Evolutionary conservation across 2,329 filamentous ascomycete genomes (phyloP), one percentile per base, ranked within the genome.

Genomic region (Lachnellula hyalina): DNA sequence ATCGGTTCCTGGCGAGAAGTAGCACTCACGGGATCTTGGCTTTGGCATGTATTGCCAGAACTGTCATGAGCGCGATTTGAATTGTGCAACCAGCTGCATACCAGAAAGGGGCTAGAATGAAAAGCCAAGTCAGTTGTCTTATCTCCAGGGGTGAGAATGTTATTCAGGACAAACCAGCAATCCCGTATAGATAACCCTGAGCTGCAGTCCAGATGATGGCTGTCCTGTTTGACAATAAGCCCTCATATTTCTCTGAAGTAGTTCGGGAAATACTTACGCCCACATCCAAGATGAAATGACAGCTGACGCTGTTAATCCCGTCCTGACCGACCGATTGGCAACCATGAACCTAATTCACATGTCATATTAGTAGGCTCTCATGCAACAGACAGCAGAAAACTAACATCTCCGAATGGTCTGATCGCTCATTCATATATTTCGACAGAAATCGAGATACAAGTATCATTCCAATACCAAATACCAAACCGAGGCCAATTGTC

Each of bases 271-370:
- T 0, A 88, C 92, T 21, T 88, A 89, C 0, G 89, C 89, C 89
- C 90, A 95, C 0, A 90, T 95, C 90, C 90, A 96, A 7, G 86
- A 90, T 11, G 86, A 91, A 3, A 95, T 89, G 15, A 96, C 90
- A 28, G 90, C 90, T 2, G 89, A 88, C 11, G 89, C 88, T 1
- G 95, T 89, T 14, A 96, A 77, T 40, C 90, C 90, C 6, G 89
- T 90, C 69, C 95, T 95, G 63, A 96, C 88, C 1, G 87, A 90
- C 57, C 90, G 79, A 17, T 90, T 90, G 45, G 90, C 90, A 0
- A 90, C 95, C 59, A 81, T 90, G 77, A 95, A 95, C 82, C 90
- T 92, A 73, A 95, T 90, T 8, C 87, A 91, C 0, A 90, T 95
- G 21, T 69, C 94, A 89, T 3, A 91, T 75, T 70, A 91, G 90